phyloP scores from a whole-genome alignment of 768 basidiomycete species.

The Rhodotorula graminis region DNA sequence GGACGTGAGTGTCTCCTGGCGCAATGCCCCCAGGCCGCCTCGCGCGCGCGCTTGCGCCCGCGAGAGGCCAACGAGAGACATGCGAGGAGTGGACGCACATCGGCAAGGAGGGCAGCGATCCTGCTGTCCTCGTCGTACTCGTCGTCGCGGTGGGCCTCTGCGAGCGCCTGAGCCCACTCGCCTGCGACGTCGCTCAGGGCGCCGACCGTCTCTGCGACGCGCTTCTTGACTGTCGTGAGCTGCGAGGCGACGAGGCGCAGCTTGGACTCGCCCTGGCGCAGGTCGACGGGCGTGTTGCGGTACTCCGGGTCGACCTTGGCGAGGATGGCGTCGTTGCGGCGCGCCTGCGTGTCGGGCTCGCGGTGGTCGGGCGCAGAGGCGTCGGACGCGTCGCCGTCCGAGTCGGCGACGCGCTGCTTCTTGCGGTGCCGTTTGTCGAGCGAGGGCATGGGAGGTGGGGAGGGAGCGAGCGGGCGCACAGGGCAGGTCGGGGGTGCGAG shows the following conservation, averaged over 20 bases:
- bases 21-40: too few species aligned
- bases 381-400: neutral
- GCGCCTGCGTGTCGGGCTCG: conserved; percentile 1
- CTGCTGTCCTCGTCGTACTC: conserved; percentile 17
- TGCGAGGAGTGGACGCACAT: conserved; percentile 10
- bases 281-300: conserved; percentile 31
- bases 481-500: neutral
- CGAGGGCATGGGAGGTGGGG: neutral
- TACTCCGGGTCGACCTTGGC: conserved; percentile 19
- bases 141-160: neutral
- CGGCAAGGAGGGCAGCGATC: neutral
- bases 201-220: neutral
- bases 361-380: neutral
- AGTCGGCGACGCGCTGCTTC: neutral
- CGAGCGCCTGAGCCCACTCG: conserved; percentile 34
- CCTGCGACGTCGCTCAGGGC: conserved; percentile 32
- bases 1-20: neutral
- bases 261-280: conserved; percentile 13
- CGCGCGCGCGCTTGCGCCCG: neutral
- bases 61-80: neutral
- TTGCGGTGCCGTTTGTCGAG: neutral
- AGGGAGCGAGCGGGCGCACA: neutral
- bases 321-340: conserved; percentile 16
- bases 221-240: neutral
- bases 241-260: neutral